These are phyloP conservation scores for Gonapodya prolifera DNA, from an alignment of 192 early-diverging fungal genomes.

Conservation along the genomic window DNA sequence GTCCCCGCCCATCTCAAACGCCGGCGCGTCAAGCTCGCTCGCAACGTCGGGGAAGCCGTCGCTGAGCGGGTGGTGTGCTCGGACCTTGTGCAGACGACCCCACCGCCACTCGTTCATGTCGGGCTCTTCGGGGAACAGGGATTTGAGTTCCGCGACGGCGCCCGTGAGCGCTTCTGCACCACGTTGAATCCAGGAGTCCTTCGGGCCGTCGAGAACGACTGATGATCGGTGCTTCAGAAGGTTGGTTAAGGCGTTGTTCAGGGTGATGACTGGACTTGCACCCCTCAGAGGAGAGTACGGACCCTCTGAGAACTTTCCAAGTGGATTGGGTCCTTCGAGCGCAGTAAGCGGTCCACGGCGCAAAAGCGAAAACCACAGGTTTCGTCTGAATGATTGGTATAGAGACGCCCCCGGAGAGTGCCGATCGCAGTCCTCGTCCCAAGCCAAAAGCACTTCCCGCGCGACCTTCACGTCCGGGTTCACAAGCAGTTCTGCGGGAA, in stretches of 20 bases:
- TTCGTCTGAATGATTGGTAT: neutral
- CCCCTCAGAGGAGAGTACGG: neutral
- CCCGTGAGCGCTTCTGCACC: neutral
- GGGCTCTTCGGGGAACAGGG: neutral
- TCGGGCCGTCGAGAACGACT: neutral
- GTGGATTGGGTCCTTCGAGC: neutral
- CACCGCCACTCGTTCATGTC: neutral
- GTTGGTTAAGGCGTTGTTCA: neutral
- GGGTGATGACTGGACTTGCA: neutral
- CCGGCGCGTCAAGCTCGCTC: neutral
- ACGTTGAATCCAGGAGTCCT: neutral
- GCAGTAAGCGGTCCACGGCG: neutral
- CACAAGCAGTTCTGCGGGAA: neutral
- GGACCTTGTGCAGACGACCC: neutral
- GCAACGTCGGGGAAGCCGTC: neutral
- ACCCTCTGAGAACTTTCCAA: neutral
- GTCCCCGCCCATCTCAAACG: conserved; percentile 2
- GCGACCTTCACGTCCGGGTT: neutral
- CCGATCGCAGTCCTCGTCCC: neutral
- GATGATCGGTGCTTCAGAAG: neutral
- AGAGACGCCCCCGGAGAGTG: neutral
- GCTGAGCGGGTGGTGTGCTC: neutral
- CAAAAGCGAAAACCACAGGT: neutral
- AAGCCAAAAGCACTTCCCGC: neutral
- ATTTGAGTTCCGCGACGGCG: neutral